These are phyloP conservation scores for Trametes punicea DNA, from an alignment of 768 basidiomycete genomes.

Conservation along the genomic window DNA sequence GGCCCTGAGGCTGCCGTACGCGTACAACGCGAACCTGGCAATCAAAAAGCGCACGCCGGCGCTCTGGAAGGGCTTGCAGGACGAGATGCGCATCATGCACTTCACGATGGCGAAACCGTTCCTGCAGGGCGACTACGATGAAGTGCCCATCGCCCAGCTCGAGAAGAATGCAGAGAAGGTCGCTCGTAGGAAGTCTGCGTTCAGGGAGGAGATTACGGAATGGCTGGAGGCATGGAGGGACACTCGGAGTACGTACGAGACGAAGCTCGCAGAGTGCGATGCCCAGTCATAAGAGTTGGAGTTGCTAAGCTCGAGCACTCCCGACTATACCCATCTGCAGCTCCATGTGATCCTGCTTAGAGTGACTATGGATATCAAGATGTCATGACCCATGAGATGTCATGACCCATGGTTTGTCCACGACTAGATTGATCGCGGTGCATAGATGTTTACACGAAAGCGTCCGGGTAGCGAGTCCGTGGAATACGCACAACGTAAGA, in stretches of 20 bases:
- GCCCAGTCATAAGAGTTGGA: neutral
- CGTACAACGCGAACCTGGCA: conserved; percentile 38
- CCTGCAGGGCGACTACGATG: conserved; percentile 23
- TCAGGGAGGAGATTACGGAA: conserved; percentile 26
- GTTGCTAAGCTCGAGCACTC: too few relatives aligned
- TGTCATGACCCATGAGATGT: too few relatives aligned
- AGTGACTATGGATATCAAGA: too few relatives aligned
- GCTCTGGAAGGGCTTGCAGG: conserved; percentile 31
- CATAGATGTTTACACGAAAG: neutral
- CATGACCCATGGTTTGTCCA: neutral
- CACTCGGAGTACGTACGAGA: conserved; percentile 17
- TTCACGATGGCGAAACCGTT: conserved; percentile 33
- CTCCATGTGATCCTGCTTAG: too few relatives aligned
- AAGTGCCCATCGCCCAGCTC: conserved; percentile 23
- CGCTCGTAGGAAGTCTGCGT: conserved; percentile 10
- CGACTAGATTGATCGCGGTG: neutral
- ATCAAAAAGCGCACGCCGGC: conserved; percentile 31
- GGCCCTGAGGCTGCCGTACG: conserved; percentile 32
- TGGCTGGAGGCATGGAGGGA: conserved; percentile 26
- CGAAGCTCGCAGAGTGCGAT: conserved; percentile 7
- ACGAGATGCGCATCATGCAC: conserved; percentile 33
- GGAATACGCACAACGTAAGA: neutral
- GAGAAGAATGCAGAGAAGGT: conserved; percentile 22
- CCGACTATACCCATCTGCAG: too few relatives aligned
- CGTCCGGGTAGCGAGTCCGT: conserved; percentile 5